Percentiles rank a stretch among this genome's conserved stretches.
These are phyloP conservation scores for Russula lepida DNA, from an alignment of 768 basidiomycete species.

Conservation along the genomic window DNA sequence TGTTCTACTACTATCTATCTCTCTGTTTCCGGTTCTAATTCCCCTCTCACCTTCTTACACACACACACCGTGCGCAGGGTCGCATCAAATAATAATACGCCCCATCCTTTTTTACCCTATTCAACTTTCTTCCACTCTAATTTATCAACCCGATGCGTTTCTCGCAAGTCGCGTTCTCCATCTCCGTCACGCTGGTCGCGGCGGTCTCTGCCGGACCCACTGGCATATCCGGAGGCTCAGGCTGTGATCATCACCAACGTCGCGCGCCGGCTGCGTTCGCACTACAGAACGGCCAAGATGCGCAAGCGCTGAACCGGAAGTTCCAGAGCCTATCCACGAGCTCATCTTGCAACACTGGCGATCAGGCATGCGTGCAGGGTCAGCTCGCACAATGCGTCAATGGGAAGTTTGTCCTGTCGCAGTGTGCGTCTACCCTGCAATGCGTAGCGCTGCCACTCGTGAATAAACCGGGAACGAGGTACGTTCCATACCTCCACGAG, in stretches of 20 bases:
- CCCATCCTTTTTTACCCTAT: neutral
- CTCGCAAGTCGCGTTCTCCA: neutral
- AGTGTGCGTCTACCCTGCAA: slow-evolving; percentile 14
- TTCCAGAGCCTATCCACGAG: slow-evolving; percentile 22
- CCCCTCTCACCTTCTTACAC: neutral
- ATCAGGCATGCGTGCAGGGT: slow-evolving; percentile 16
- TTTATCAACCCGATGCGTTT: slow-evolving; percentile 4
- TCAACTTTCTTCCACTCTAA: neutral
- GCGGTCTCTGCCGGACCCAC: slow-evolving; percentile 10
- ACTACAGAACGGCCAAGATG: slow-evolving; percentile 22
- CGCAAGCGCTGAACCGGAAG: slow-evolving; percentile 23
- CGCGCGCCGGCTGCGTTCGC: slow-evolving; percentile 20
- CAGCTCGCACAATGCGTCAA: slow-evolving; percentile 22
- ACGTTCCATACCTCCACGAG: neutral
- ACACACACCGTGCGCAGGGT: slow-evolving; percentile 5
- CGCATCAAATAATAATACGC: neutral
- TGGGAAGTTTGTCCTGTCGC: slow-evolving; percentile 17
- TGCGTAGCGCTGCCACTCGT: slow-evolving; percentile 28
- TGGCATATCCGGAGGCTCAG: neutral
- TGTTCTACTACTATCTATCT: neutral
- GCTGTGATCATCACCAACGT: neutral
- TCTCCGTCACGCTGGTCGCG: slow-evolving; percentile 3
- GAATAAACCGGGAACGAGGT: slow-evolving; percentile 28
- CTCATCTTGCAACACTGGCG: slow-evolving; percentile 31
- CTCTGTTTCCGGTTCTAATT: neutral